Base-by-base conservation (phyloP, 768 basidiomycete species). In the Xerocomus potaroensis region DNA sequence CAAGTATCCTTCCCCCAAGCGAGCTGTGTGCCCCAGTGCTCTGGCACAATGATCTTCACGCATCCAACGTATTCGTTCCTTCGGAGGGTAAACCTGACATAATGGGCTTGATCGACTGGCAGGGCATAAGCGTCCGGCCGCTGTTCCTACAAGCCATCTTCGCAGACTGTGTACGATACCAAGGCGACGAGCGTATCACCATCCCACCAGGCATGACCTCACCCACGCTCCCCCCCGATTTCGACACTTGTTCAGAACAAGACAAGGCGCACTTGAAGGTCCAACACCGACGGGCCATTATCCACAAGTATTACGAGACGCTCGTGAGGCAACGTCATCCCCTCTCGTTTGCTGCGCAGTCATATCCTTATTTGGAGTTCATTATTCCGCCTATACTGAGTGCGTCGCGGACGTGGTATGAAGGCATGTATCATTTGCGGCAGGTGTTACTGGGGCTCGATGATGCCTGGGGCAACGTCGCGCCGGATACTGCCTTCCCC, bases 31-130 rank as follows among this genome's bases (percentile, higher is more conserved):
- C 18, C 12, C 54, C 54, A 0, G 48, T 56, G 3, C 42, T 56
- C 19, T 56, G 53, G 54, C 53, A 54, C 35, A 49, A 9, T 10
- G 54, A 56, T 41, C 32, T 54, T 16, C 53, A 54, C 23, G 48
- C 45, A 15, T 30, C 45, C 29, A 54, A 56, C 26, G 38, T 56
- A 24, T 47, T 56, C 41, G 41, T 56, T 22, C 5, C 36, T 9
- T 8, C 31, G 1, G 39, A 49, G 16, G 52, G 48, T 7, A 14
- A 19, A 8, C 52, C 52, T 3, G 34, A 42, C 32, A 42, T 55
- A 29, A n/a, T 49, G 29, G 44, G 52, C 16, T 29, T 55, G 35
- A 54, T 54, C 19, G 47, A 54, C 24, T 55, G 48, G 54, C 52
- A 55, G 14, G 52, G 52, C 18, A 43, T 49, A 14, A 49, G 45